These are phyloP conservation scores for Lactarius hatsudake DNA, from an alignment of 768 basidiomycete genomes.

Conservation along the genomic window DNA sequence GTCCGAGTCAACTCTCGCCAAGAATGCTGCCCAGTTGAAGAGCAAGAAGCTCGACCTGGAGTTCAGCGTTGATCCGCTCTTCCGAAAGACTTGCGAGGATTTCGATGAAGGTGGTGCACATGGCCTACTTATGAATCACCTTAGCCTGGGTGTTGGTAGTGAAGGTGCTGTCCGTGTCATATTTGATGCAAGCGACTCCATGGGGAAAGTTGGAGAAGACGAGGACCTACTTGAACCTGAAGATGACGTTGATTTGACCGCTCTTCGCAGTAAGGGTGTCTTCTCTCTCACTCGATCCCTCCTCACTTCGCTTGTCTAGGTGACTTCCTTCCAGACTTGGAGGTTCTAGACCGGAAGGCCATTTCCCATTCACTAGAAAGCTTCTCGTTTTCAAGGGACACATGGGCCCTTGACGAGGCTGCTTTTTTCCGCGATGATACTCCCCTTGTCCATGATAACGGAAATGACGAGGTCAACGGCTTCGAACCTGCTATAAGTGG, in stretches of 20 bases:
- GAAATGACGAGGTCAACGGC: conserved; percentile 39
- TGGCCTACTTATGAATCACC: conserved; percentile 95
- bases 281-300: conserved; percentile 7
- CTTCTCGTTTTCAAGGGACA: conserved; percentile 79
- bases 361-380: conserved; percentile 79
- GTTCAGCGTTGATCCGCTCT: conserved; percentile 94
- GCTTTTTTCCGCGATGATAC: conserved; percentile 59
- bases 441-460: conserved; percentile 40
- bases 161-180: conserved; percentile 87
- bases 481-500: conserved; percentile 40
- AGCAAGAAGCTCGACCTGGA: conserved; percentile 95
- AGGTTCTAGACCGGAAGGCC: conserved; percentile 58
- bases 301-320: conserved; percentile 38
- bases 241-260: conserved; percentile 62
- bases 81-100: conserved; percentile 96
- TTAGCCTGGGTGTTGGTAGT: conserved; percentile 69
- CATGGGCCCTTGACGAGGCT: conserved; percentile 58
- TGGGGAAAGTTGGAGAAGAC: conserved; percentile 68
- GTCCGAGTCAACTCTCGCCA: conserved; percentile 84
- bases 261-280: conserved; percentile 52
- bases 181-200: conserved; percentile 93
- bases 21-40: conserved; percentile 73
- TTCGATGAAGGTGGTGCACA: conserved; percentile 98
- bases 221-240: conserved; percentile 69
- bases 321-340: conserved; percentile 72